Base-by-base conservation (phyloP, 495 filamentous ascomycete genomes). In the Xanthoparmelia taractica region DNA sequence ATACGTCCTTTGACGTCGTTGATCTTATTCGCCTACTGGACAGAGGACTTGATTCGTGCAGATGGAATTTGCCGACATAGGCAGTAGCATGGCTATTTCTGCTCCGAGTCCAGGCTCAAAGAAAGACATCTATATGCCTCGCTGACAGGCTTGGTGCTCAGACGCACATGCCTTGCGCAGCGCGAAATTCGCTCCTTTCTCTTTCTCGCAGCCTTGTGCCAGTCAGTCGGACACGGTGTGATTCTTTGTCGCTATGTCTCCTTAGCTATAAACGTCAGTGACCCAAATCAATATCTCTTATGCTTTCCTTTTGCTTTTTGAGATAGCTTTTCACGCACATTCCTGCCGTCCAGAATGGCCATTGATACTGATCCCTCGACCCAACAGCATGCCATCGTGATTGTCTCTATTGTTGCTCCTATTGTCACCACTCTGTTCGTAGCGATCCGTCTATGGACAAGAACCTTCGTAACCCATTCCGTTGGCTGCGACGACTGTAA, bases 401-500 rank as follows among this genome's bases (percentile, higher is more conserved):
- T 59, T 23, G 56, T 63, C 23, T 57, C 45, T 29, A 63, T 69
- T 38, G 52, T 67, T 20, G 36, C 59, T 56, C 61, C 69, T 23
- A 43, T 65, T 18, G 15, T 69, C 27, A 45, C 65, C 6, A 45
- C 36, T 31, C 7, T 71, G 5, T 71, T 71, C 40, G 54, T 70
- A 36, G 56, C 59, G 20, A 56, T 70, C 40, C 68, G 69, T 43
- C 27, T 66, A 25, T 71, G 63, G 56, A 54, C 63, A 1, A 50
- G 69, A 55, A 17, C 55, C 23, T 65, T 65, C 40, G 20, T 71
- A n/a, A 58, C 41, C 7, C 65, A 60, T 52, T 56, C 59, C n/a
- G 15, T 66, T 18, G 68, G 69, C 33, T 63, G 68, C 65, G 69
- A 71, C 63, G 69, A 71, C 33, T 69, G 65, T 69, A 61, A 52